phyloP scores from a whole-genome alignment of 495 filamentous ascomycete species.

The Niebla homalea region DNA sequence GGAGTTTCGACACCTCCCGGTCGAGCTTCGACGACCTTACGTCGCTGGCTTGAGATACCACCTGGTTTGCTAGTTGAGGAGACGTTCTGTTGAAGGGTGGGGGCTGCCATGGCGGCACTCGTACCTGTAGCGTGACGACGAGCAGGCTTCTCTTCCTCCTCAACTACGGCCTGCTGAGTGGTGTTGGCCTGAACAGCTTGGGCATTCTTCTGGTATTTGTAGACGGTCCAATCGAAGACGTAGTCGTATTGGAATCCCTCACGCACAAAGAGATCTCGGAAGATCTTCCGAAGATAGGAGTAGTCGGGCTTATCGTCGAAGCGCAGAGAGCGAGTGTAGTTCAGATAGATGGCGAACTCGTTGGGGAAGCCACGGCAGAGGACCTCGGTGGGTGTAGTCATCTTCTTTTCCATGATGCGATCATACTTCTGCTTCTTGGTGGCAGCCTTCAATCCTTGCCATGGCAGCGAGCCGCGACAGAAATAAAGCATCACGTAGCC shows the following conservation, averaged over 20 bases:
- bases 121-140: constrained; percentile 45
- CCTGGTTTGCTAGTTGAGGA: constrained; percentile 53
- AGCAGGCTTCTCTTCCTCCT: constrained; percentile 58
- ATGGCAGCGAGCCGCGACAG: constrained; percentile 96
- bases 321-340: constrained; percentile 96
- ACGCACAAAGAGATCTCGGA: constrained; percentile 97
- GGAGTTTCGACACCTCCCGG: constrained; percentile 54
- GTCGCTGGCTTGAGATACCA: constrained; percentile 64
- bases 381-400: constrained; percentile 98
- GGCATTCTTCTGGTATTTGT: constrained; percentile 99
- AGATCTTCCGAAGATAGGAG: constrained; percentile 99
- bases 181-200: constrained; percentile 72
- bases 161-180: constrained; percentile 53
- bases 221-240: constrained; percentile 99
- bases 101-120: constrained; percentile 43
- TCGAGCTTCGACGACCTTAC: constrained; percentile 63
- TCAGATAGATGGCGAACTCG: constrained; percentile 98
- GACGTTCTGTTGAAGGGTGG: constrained; percentile 39
- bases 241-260: constrained; percentile 99
- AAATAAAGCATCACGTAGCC: constrained; percentile 99
- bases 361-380: constrained; percentile 99
- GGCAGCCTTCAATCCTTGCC: constrained; percentile 98
- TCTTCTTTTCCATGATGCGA: constrained; percentile 99
- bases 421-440: constrained; percentile 99
- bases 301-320: constrained; percentile 99